phyloP scores from a whole-genome alignment of 2,329 filamentous ascomycete species.

The Microsporum canis region DNA sequence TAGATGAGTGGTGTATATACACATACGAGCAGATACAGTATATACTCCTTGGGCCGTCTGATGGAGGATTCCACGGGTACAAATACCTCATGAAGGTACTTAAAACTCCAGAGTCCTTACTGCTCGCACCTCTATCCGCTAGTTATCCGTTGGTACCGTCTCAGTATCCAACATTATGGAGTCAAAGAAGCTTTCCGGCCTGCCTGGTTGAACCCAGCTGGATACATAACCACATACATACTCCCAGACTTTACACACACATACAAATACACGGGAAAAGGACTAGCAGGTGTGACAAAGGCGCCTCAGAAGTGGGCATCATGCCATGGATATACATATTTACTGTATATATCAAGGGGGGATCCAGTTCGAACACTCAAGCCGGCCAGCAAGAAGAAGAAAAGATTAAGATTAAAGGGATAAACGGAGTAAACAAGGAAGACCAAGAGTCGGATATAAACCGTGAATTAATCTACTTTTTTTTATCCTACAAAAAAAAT shows the following conservation, averaged over 20 bases:
- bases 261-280: neutral
- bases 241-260: neutral
- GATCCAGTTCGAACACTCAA: neutral
- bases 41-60: too few species aligned
- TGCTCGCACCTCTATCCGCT: neutral
- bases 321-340: neutral
- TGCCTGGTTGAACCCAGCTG: neutral
- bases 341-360: neutral
- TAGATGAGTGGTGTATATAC: too few species aligned
- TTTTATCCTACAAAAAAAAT: neutral
- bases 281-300: conserved; percentile 1
- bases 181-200: neutral
- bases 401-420: conserved; percentile 4
- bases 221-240: neutral
- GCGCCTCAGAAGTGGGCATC: neutral
- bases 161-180: neutral
- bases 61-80: too few species aligned
- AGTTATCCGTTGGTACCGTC: neutral
- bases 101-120: neutral
- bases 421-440: conserved; percentile 5
- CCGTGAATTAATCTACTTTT: neutral
- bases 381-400: neutral
- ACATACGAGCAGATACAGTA: too few species aligned
- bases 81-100: too few species aligned
- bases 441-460: neutral